phyloP scores from a whole-genome alignment of 305 asterid species.

The Coffea humblotiana region DNA sequence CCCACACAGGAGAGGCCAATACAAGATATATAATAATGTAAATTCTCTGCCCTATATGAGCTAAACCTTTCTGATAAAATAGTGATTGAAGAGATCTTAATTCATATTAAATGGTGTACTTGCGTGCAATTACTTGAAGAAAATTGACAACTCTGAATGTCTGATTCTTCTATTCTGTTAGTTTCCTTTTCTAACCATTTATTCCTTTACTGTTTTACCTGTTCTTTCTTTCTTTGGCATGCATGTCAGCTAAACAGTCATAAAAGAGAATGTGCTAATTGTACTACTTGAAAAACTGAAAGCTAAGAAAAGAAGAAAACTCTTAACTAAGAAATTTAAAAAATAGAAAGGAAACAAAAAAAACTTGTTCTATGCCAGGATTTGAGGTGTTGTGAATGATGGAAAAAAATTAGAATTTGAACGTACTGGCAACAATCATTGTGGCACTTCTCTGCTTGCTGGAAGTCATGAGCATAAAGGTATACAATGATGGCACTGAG shows the following conservation, averaged over 20 bases:
- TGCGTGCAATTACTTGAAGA: neutral
- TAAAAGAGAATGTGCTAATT: neutral
- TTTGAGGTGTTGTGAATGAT: neutral
- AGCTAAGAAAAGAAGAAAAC: neutral
- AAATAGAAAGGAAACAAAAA: neutral
- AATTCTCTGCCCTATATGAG: neutral
- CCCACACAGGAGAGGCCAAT: too few relatives aligned
- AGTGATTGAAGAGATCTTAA: neutral
- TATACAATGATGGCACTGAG: conserved; percentile 92
- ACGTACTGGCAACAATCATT: conserved; percentile 99
- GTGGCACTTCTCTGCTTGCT: conserved; percentile 92
- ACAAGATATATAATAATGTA: too few relatives aligned
- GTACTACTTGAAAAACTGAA: neutral
- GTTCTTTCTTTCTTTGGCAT: neutral
- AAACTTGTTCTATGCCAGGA: neutral
- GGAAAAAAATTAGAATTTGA: conserved; percentile 7
- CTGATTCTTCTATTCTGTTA: neutral
- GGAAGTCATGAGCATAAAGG: conserved; percentile 87
- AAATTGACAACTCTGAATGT: neutral
- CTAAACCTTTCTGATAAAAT: neutral
- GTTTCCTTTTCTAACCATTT: neutral
- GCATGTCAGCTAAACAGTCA: neutral
- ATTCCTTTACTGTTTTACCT: neutral
- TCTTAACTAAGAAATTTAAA: neutral
- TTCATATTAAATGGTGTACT: neutral